Conservation (phyloP, 495 filamentous ascomycete genomes). For the Hypoxylon trugodes region DNA sequence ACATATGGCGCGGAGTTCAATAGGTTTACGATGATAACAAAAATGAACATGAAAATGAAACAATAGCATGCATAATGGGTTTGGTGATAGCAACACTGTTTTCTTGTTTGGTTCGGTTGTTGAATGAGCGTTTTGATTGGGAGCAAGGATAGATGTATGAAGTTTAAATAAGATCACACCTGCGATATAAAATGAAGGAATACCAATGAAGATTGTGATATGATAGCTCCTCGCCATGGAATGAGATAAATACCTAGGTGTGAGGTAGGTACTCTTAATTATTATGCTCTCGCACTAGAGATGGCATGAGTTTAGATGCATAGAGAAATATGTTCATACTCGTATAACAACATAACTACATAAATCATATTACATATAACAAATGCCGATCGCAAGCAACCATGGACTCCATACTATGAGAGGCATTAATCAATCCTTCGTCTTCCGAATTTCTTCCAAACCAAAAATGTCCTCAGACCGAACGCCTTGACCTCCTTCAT, state of each 20-base stretch:
- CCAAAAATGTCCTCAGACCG: slow-evolving; percentile 56
- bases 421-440: neutral
- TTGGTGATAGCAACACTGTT: slow-evolving; percentile 1
- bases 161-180: too few species aligned
- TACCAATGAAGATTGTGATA: neutral
- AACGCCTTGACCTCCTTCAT: slow-evolving; percentile 34
- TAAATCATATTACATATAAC: neutral
- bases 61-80: too few species aligned
- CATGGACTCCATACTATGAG: too few species aligned
- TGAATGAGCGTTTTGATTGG: too few species aligned
- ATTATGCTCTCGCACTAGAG: too few species aligned
- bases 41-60: slow-evolving; percentile 11
- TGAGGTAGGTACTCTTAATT: too few species aligned
- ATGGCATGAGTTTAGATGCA: too few species aligned
- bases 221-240: too few species aligned
- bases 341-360: neutral
- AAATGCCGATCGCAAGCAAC: neutral
- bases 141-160: too few species aligned
- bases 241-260: too few species aligned
- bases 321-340: neutral
- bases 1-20: slow-evolving; percentile 27
- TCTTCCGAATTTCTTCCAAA: slow-evolving; percentile 52
- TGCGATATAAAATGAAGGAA: neutral
- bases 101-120: neutral
- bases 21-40: too few species aligned